A percentile compares a stretch with the other conserved stretches of the same genome.
Conservation (phyloP, 768 basidiomycete genomes). For the Zangia roseola region DNA sequence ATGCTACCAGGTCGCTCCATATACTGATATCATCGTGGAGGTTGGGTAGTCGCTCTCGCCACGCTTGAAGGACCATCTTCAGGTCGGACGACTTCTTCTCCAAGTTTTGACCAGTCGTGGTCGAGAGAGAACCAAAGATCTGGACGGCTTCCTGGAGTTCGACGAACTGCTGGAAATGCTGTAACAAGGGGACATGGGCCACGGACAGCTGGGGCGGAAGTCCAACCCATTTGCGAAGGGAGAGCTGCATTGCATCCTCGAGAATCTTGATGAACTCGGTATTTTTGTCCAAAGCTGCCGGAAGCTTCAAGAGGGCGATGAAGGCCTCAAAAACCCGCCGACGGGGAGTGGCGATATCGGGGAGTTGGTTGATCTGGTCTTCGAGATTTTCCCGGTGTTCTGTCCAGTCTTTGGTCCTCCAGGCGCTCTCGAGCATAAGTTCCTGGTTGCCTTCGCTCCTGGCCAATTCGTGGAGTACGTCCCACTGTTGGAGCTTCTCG, state of each 20-base stretch:
- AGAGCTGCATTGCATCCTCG: conserved; percentile 96
- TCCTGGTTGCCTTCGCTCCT: conserved; percentile 89
- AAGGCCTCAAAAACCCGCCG: conserved; percentile 97
- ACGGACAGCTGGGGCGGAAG: conserved; percentile 82
- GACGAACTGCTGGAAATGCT: conserved; percentile 99
- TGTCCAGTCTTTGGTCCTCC: conserved; percentile 92
- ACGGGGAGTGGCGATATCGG: conserved; percentile 91
- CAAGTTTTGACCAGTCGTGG: conserved; percentile 83
- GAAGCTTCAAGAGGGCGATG: conserved; percentile 82
- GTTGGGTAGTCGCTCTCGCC: conserved; percentile 96
- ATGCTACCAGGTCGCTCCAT: conserved; percentile 99
- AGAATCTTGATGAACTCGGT: conserved; percentile 83
- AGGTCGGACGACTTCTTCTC: conserved; percentile 95
- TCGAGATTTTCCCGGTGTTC: conserved; percentile 76
- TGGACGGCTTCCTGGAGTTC: conserved; percentile 95
- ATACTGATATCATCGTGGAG: conserved; percentile 96
- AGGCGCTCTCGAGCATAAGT: conserved; percentile 90
- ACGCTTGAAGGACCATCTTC: conserved; percentile 94
- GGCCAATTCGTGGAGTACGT: conserved; percentile 88
- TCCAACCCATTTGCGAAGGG: conserved; percentile 93
- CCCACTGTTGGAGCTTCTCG: conserved; percentile 98
- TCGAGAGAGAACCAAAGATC: conserved; percentile 87
- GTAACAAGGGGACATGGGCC: conserved; percentile 92
- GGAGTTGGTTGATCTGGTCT: conserved; percentile 73
- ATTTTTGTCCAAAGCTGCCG: conserved; percentile 78